phyloP scores from a whole-genome alignment of 164 flowering plant species.

The Umbilicus rupestris region DNA sequence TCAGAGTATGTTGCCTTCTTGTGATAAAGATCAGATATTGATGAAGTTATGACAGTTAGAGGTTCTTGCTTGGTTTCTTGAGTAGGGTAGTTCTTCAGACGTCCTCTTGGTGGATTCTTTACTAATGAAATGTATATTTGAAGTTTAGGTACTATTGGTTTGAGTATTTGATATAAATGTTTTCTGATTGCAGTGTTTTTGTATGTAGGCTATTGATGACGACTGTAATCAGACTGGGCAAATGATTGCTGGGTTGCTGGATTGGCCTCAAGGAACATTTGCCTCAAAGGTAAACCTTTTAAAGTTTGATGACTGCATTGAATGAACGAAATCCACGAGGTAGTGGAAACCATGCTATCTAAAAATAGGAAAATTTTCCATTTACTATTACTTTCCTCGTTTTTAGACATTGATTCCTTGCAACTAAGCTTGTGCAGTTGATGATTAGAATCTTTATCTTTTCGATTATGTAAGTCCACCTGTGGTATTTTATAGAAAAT shows the following conservation, averaged over 20 bases:
- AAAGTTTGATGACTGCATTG: too few species aligned
- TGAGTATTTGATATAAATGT: neutral
- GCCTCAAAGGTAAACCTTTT: slow-evolving; percentile 73
- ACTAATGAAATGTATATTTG: neutral
- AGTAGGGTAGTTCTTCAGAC: too few species aligned
- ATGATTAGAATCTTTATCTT: neutral
- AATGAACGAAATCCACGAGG: slow-evolving; percentile 26
- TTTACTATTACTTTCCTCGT: neutral
- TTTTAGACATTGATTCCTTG: neutral
- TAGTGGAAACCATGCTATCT: slow-evolving; percentile 12
- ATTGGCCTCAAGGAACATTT: slow-evolving; percentile 97
- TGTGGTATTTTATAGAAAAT: neutral
- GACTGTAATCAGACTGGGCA: slow-evolving; percentile 98
- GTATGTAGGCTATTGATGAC: slow-evolving; percentile 86
- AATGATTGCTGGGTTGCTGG: slow-evolving; percentile 85
- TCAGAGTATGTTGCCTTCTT: too few species aligned
- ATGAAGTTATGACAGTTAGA: too few species aligned
- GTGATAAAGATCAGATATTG: too few species aligned
- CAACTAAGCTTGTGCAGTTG: neutral
- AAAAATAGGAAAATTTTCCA: neutral
- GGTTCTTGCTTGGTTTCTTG: too few species aligned
- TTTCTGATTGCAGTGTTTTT: neutral
- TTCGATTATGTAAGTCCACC: neutral
- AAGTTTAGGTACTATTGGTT: neutral
- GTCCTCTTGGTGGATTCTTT: too few species aligned